phyloP scores from a whole-genome alignment of 192 early-diverging fungal genomes.

The Coemansia umbellata region DNA sequence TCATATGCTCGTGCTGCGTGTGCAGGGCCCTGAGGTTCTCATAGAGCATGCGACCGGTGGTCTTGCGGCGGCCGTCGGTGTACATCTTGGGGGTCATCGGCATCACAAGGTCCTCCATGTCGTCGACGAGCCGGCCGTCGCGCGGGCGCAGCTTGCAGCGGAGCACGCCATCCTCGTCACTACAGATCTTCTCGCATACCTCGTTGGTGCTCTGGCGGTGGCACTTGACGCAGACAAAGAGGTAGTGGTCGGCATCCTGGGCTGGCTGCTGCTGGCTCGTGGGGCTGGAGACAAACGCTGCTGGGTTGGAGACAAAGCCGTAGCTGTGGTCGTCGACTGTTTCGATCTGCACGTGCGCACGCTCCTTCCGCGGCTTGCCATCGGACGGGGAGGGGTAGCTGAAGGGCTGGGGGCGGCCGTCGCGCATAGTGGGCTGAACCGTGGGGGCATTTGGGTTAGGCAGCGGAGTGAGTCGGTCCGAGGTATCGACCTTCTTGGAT shows the following conservation, averaged over 20 bases:
- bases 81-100: constrained; percentile 50
- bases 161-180: constrained; percentile 46
- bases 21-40: constrained; percentile 49
- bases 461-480: constrained; percentile 32
- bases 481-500: constrained; percentile 2
- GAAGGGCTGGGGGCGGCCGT: constrained; percentile 41
- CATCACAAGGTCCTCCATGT: constrained; percentile 50
- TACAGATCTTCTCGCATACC: constrained; percentile 52
- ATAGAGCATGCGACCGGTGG: constrained; percentile 50
- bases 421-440: constrained; percentile 18
- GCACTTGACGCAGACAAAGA: constrained; percentile 51
- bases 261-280: background rate
- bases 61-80: constrained; percentile 42
- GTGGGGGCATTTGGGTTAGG: constrained; percentile 47
- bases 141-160: constrained; percentile 46
- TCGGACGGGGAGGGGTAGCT: constrained; percentile 31
- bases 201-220: constrained; percentile 50
- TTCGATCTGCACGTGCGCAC: constrained; percentile 43
- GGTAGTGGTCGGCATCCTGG: constrained; percentile 30
- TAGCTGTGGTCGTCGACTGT: constrained; percentile 38
- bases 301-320: constrained; percentile 44
- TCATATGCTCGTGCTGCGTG: constrained; percentile 44
- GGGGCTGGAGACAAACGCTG: constrained; percentile 18
- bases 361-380: constrained; percentile 18
- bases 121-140: constrained; percentile 36